Conservation (phyloP, 1,284 basidiomycete species). For the Ustilago vetiveriae region DNA sequence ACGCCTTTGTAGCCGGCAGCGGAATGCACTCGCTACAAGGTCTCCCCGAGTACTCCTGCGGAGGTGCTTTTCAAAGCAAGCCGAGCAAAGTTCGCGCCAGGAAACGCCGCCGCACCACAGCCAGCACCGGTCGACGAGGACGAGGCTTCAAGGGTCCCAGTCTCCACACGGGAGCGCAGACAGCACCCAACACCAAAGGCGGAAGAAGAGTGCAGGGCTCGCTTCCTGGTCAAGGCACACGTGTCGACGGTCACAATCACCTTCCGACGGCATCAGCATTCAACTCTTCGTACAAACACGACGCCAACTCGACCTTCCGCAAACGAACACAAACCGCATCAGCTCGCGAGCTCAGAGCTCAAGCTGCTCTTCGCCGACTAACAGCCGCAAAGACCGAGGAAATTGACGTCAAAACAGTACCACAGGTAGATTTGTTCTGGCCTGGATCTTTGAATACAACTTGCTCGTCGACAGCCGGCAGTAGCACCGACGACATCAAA, state of each 20-base stretch:
- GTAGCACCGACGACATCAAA: conserved; percentile 1
- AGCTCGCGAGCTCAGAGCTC: conserved; percentile 41
- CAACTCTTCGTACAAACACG: conserved; percentile 40
- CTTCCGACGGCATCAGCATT: conserved; percentile 38
- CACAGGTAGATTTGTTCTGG: conserved; percentile 3
- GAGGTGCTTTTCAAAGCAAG: conserved; percentile 47
- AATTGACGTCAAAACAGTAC: background rate
- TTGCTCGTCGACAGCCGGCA: background rate
- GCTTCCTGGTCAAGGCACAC: conserved; percentile 40
- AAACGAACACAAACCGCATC: conserved; percentile 39
- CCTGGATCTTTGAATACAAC: background rate
- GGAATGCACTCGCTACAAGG: conserved; percentile 38
- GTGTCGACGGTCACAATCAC: conserved; percentile 51
- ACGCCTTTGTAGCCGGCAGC: conserved; percentile 35
- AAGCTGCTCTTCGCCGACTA: conserved; percentile 41
- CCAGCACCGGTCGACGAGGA: conserved; percentile 13
- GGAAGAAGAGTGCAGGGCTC: conserved; percentile 24
- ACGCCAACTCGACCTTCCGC: conserved; percentile 55
- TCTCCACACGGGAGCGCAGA: conserved; percentile 57
- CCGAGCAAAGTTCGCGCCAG: conserved; percentile 16
- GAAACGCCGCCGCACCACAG: conserved; percentile 17
- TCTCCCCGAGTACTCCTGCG: conserved; percentile 53
- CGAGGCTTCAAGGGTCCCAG: conserved; percentile 43
- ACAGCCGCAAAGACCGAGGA: conserved; percentile 11
- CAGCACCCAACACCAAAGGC: conserved; percentile 43